Base-by-base conservation (phyloP, 2,329 filamentous ascomycete genomes). In the Pseudogymnoascus verrucosus region DNA sequence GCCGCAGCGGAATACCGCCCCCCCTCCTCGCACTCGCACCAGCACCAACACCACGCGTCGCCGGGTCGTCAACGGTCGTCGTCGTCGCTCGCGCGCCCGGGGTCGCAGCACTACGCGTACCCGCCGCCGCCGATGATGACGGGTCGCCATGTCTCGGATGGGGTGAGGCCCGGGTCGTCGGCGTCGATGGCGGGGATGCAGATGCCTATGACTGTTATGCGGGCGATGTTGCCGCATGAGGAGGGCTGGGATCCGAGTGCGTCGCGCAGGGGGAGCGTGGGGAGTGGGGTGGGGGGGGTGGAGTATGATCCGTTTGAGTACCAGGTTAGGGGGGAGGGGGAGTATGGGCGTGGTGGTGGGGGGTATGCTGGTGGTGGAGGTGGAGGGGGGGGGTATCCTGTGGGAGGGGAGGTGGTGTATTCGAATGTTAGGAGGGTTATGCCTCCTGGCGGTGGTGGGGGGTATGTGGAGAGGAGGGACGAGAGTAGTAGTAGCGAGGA, bases 161-260 rank as follows among this genome's bases (percentile, higher is more conserved):
- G 69, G 11, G 68, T 61, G 44, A 68, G 71, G 11, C 71, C 71
- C n/a, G 68, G 71, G 31, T 74, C 75, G 26, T 78, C 77, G 75
- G 75, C 40, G 68, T 57, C 59, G 16, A 65, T 67, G 61, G 69
- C 70, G 19, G 42, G 42, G 42, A 47, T 47, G 42, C 42, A 47
- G 42, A 47, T 47, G 42, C 42, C 42, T 5, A 47, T 47, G 42
- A 47, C 42, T 47, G 42, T 47, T 26, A 47, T 47, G 47, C 67
- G 70, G 21, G 68, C 67, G 61, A 76, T 78, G 16, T 73, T 82
- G 23, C 78, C 78, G 31, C 79, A 83, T 62, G 82, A 83, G 76
- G 78, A 75, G 72, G 44, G 74, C 74, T 68, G 75, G 79, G 63
- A 72, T 69, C 64, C 78, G 71, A 61, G 76, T 74, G 26, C 71